These are phyloP conservation scores for Daldinia vernicosa DNA, from an alignment of 495 filamentous ascomycete species.

Conservation along the genomic window DNA sequence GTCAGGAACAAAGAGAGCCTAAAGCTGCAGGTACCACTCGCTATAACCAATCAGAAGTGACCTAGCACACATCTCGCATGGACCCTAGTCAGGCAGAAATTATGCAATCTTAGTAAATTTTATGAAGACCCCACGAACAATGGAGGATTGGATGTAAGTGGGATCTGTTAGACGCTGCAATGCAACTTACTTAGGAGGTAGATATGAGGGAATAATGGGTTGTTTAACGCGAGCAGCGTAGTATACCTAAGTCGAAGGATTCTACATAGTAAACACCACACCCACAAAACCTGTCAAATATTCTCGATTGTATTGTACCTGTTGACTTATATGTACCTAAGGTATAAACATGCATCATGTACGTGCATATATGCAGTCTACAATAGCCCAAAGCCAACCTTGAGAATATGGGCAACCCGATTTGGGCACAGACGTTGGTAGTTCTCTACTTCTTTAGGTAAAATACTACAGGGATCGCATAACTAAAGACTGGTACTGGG, in stretches of 20 bases:
- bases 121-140: constrained; percentile 24
- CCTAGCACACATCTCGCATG: not conserved
- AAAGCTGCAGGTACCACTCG: constrained; percentile 37
- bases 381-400: not conserved
- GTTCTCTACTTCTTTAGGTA: constrained; percentile 29
- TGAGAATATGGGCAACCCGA: not conserved
- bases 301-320: not conserved
- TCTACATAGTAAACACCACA: constrained; percentile 1
- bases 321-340: not conserved
- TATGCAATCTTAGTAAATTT: constrained; percentile 38
- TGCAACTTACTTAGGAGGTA: not conserved
- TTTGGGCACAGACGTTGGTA: constrained; percentile 9
- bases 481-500: constrained; percentile 23
- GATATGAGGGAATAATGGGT: constrained; percentile 3
- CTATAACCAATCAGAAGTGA: constrained; percentile 23
- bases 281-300: not conserved
- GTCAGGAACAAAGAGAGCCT: constrained; percentile 24
- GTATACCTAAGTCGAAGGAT: too few relatives aligned
- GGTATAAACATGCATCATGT: not conserved
- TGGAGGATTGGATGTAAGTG: constrained; percentile 4
- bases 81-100: constrained; percentile 35
- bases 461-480: constrained; percentile 10
- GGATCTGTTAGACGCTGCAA: not conserved
- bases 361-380: not conserved
- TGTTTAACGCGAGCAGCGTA: too few relatives aligned